Conservation (phyloP, 2,329 filamentous ascomycete species). For the Arthrobotrys sphaeroides region DNA sequence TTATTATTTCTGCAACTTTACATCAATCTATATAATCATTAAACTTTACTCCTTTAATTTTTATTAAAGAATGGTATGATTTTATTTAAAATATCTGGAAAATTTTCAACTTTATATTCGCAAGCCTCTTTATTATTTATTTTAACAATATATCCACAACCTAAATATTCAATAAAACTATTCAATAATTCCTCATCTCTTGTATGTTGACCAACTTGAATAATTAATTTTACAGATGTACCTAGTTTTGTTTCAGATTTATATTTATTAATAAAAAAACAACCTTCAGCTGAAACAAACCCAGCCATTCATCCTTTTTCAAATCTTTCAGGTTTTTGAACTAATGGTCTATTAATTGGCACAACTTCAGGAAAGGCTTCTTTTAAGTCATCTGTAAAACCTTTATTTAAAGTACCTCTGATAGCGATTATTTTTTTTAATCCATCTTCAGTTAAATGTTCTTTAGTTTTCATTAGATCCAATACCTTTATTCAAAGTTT, state of each 20-base stretch:
- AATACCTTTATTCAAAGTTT: background rate
- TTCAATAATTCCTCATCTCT: constrained; percentile 27
- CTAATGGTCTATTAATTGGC: background rate
- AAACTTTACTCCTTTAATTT: constrained; percentile 20
- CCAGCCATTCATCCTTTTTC: constrained; percentile 10
- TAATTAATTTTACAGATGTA: constrained; percentile 19
- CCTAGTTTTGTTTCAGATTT: background rate
- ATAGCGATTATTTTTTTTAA: background rate
- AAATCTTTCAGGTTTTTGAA: background rate
- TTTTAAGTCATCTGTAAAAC: constrained; percentile 14
- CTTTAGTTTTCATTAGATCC: background rate
- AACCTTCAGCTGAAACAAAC: constrained; percentile 7
- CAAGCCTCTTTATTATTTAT: background rate
- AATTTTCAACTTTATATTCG: constrained; percentile 10
- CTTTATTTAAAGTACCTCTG: background rate
- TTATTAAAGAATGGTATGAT: constrained; percentile 47
- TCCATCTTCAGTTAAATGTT: background rate
- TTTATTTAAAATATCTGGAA: constrained; percentile 23
- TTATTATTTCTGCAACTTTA: background rate
- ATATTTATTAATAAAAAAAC: constrained; percentile 3
- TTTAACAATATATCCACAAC: constrained; percentile 17
- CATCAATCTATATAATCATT: constrained; percentile 20
- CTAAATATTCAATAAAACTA: constrained; percentile 26
- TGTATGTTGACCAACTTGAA: constrained; percentile 36
- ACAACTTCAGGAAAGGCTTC: background rate